phyloP scores from a whole-genome alignment of 2,329 filamentous ascomycete species.

The Tolypocladium ovalisporum region DNA sequence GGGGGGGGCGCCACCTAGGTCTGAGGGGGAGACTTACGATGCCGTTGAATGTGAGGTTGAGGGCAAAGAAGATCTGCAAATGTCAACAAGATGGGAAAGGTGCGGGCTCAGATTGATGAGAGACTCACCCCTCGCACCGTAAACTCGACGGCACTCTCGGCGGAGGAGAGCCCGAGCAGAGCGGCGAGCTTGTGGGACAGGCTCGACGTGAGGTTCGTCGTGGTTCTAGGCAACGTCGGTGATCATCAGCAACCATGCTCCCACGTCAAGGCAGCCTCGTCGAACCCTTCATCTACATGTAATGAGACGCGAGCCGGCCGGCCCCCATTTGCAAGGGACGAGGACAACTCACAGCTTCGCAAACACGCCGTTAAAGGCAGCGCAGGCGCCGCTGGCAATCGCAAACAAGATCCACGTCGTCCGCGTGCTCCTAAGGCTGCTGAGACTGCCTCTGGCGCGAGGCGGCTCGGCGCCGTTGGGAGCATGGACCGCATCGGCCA shows the following conservation, averaged over 20 bases:
- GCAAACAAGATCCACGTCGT: slow-evolving; percentile 57
- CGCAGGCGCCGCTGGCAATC: slow-evolving; percentile 64
- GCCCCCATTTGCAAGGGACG: neutral
- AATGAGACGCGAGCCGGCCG: neutral
- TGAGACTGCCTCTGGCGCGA: neutral
- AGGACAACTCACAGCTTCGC: slow-evolving; percentile 58
- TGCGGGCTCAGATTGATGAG: neutral
- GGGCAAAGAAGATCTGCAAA: slow-evolving; percentile 56
- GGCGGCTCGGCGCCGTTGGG: neutral
- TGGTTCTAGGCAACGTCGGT: slow-evolving; percentile 35
- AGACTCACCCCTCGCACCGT: slow-evolving; percentile 36
- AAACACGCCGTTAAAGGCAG: slow-evolving; percentile 73
- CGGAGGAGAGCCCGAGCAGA: slow-evolving; percentile 29
- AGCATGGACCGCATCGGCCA: slow-evolving; percentile 4
- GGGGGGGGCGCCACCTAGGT: no score
- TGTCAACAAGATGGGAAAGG: neutral
- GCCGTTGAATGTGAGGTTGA: slow-evolving; percentile 67
- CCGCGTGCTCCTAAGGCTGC: slow-evolving; percentile 18
- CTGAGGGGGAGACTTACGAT: slow-evolving; percentile 35
- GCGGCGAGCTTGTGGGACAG: slow-evolving; percentile 34
- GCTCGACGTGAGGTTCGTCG: slow-evolving; percentile 40
- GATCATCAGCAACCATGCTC: neutral
- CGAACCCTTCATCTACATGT: neutral
- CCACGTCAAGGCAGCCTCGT: neutral
- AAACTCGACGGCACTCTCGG: slow-evolving; percentile 34